Evolutionary conservation across 441 rosid genomes (phyloP).

Genomic region (Pelargonium cotyledonis): DNA sequence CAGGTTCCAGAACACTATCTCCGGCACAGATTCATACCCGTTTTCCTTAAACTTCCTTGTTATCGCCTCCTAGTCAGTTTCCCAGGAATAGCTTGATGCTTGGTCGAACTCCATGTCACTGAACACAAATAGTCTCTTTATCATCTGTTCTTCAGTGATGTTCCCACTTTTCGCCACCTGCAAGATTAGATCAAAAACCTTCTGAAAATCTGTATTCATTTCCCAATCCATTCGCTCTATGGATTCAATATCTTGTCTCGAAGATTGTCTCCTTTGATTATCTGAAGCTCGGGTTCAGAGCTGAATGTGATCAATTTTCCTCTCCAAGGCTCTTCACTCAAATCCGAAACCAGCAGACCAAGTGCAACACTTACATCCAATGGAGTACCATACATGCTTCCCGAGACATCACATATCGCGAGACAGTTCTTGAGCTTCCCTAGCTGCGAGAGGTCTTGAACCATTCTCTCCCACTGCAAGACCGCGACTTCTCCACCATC

Average conservation of each 20-base stretch:
- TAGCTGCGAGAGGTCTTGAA: constrained; percentile 34
- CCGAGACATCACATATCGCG: constrained; percentile 54
- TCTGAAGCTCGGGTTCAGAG: constrained; percentile 31
- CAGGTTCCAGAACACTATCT: constrained; percentile 60
- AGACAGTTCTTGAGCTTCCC: constrained; percentile 46
- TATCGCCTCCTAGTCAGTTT: constrained; percentile 37
- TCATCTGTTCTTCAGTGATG: constrained; percentile 36
- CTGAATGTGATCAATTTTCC: constrained; percentile 63
- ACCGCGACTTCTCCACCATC: constrained; percentile 36
- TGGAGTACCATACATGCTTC: constrained; percentile 36
- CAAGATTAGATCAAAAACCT: constrained; percentile 41
- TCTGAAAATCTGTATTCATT: constrained; percentile 34
- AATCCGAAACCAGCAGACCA: constrained; percentile 49
- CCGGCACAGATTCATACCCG: constrained; percentile 42
- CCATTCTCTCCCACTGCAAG: constrained; percentile 45
- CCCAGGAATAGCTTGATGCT: constrained; percentile 34
- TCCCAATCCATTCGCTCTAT: constrained; percentile 30
- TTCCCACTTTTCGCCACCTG: constrained; percentile 30
- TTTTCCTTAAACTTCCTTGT: constrained; percentile 32
- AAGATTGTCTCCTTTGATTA: constrained; percentile 34
- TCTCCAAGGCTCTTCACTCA: constrained; percentile 48
- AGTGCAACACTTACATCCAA: constrained; percentile 53
- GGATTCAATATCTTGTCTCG: constrained; percentile 22
- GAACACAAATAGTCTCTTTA: constrained; percentile 45
- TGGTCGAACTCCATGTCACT: constrained; percentile 56